Percentiles rank a stretch among this genome's conserved stretches.
Conservation (phyloP, 83 land plant species). For the Thuja plicata region DNA sequence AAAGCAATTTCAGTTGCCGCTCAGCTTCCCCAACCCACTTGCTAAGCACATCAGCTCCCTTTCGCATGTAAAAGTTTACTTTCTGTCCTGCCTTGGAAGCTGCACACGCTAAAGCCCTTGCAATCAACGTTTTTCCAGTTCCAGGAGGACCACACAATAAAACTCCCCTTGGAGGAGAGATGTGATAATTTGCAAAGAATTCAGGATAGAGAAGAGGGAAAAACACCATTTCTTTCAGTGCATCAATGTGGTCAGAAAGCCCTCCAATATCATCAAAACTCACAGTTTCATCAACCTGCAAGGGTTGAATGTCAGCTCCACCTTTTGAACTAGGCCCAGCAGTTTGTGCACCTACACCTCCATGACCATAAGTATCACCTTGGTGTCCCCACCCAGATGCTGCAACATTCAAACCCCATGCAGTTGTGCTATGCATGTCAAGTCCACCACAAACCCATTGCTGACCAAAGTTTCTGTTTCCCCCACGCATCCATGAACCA, state of each 20-base stretch:
- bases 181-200: constrained; percentile 91
- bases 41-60: constrained; percentile 99
- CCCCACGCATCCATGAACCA: constrained; percentile 72
- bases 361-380: constrained; percentile 45
- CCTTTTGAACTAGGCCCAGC: constrained; percentile 99
- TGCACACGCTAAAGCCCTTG: constrained; percentile 95
- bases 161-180: constrained; percentile 97
- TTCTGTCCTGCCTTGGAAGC: constrained; percentile 96
- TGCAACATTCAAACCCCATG: constrained; percentile 85
- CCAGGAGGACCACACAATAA: constrained; percentile 98
- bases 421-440: constrained; percentile 73
- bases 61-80: constrained; percentile 97
- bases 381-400: constrained; percentile 92
- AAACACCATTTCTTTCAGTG: constrained; percentile 97
- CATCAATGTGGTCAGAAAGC: constrained; percentile 86
- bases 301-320: constrained; percentile 96
- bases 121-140: constrained; percentile 96
- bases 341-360: constrained; percentile 80
- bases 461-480: constrained; percentile 52
- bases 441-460: constrained; percentile 87
- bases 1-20: constrained; percentile 89
- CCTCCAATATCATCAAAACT: constrained; percentile 97
- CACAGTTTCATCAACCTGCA: constrained; percentile 91
- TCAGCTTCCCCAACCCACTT: constrained; percentile 99
- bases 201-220: constrained; percentile 96